Percentiles rank a stretch among this genome's conserved stretches.
Conservation (phyloP, 2,329 filamentous ascomycete species). For the Capronia epimyces region DNA sequence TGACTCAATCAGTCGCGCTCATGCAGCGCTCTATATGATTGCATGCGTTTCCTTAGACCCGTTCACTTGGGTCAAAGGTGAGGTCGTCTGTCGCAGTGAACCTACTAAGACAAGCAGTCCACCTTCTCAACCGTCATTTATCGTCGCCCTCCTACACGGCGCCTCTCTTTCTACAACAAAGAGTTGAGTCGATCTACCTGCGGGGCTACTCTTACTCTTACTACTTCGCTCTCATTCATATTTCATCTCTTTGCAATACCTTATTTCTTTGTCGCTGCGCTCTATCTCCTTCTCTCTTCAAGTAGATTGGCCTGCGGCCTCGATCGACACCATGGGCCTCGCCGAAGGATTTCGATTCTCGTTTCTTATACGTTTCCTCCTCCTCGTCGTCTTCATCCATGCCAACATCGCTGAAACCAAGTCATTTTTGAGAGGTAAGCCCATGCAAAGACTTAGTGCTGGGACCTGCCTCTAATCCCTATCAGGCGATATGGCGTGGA, state of each 20-base stretch:
- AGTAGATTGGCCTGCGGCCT: neutral
- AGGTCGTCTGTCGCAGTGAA: neutral
- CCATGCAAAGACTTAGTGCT: neutral
- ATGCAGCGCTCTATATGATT: neutral
- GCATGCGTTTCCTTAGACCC: neutral
- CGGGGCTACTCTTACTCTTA: neutral
- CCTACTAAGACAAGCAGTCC: neutral
- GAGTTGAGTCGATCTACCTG: neutral
- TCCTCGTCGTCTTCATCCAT: neutral
- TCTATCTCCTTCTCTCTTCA: neutral
- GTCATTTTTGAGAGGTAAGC: conserved; percentile 17
- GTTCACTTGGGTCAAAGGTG: neutral
- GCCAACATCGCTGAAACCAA: conserved; percentile 4
- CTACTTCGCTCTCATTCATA: neutral
- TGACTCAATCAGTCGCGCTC: neutral
- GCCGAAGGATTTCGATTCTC: neutral
- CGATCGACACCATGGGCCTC: conserved; percentile 4
- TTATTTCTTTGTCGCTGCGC: neutral
- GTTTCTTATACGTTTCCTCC: neutral
- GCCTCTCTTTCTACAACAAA: neutral
- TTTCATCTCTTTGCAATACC: neutral
- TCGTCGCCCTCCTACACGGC: neutral
- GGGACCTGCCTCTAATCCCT: conserved; percentile 4
- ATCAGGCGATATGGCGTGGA: conserved; percentile 21
- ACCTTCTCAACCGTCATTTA: neutral